Percentiles rank a stretch among this genome's conserved stretches.
These are phyloP conservation scores for Alternaria sp. DNA, from an alignment of 2,329 filamentous ascomycete species.

Conservation along the genomic window DNA sequence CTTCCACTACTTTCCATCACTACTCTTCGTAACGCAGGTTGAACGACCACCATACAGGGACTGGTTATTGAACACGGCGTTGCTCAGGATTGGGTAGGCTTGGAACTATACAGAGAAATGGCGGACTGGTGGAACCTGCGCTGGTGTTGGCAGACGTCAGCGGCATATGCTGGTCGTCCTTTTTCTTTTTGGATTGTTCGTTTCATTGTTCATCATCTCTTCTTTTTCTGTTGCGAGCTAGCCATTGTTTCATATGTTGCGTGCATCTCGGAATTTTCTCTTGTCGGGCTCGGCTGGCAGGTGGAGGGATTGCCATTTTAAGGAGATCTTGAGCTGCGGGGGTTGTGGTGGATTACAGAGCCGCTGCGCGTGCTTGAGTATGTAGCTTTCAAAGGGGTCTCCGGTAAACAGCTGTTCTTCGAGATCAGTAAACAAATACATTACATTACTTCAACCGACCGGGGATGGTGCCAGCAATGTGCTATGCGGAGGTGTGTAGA, in stretches of 20 bases:
- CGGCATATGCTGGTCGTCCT: constrained; percentile 20
- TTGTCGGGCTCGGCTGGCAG: constrained; percentile 24
- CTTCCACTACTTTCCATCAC: constrained; percentile 11
- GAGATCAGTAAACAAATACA: constrained; percentile 37
- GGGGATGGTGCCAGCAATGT: not conserved
- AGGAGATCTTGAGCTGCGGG: constrained; percentile 29
- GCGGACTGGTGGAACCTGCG: constrained; percentile 43
- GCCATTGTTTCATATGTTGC: constrained; percentile 5
- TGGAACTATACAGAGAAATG: constrained; percentile 32
- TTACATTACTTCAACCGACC: constrained; percentile 22
- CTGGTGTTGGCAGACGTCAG: constrained; percentile 30
- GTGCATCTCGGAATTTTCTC: constrained; percentile 16
- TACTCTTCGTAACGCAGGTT: constrained; percentile 44
- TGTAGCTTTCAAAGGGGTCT: constrained; percentile 33
- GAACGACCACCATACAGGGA: constrained; percentile 43
- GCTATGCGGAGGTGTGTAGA: not conserved
- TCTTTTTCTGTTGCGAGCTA: constrained; percentile 17
- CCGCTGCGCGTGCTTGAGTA: constrained; percentile 43
- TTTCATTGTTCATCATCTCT: constrained; percentile 13
- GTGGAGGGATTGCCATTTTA: constrained; percentile 21
- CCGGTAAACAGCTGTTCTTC: constrained; percentile 19
- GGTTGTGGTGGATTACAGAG: constrained; percentile 24
- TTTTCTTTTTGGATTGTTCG: constrained; percentile 16
- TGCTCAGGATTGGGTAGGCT: constrained; percentile 34
- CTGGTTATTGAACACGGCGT: constrained; percentile 42